Evolutionary conservation across 208 protist species (phyloP).

Genomic region (Phytomonas sp.): DNA sequence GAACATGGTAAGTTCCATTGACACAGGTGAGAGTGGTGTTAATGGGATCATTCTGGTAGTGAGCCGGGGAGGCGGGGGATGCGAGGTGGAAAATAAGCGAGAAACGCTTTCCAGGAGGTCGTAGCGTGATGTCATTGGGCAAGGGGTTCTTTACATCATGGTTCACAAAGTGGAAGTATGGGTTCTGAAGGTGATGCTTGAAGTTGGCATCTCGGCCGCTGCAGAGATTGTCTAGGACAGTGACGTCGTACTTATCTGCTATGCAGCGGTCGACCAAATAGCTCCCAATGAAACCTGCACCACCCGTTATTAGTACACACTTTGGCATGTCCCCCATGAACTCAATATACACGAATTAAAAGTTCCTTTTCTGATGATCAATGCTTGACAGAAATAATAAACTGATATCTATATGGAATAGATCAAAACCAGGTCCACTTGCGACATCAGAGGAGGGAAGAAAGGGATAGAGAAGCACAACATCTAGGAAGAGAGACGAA

Average conservation of each 20-base stretch:
- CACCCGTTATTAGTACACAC: slow-evolving; percentile 87
- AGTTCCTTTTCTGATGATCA: neutral
- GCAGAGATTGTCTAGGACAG: slow-evolving; percentile 90
- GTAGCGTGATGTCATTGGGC: slow-evolving; percentile 15
- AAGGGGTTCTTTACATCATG: slow-evolving; percentile 76
- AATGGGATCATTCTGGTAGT: slow-evolving; percentile 90
- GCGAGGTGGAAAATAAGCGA: slow-evolving; percentile 93
- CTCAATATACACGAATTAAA: neutral
- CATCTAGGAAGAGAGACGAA: slow-evolving; percentile 6
- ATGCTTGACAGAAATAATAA: neutral
- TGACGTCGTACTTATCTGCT: slow-evolving; percentile 59
- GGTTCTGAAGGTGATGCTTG: slow-evolving; percentile 46
- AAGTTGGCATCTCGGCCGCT: slow-evolving; percentile 75
- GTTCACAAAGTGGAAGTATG: slow-evolving; percentile 74
- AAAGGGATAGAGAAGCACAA: neutral
- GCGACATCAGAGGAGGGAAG: neutral
- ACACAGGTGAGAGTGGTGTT: slow-evolving; percentile 91
- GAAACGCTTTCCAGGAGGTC: slow-evolving; percentile 10
- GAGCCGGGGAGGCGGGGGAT: slow-evolving; percentile 88
- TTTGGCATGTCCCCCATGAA: neutral
- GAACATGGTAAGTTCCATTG: slow-evolving; percentile 90
- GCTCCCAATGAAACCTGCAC: slow-evolving; percentile 94
- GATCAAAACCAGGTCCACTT: neutral
- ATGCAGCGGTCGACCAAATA: slow-evolving; percentile 84
- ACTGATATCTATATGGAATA: neutral